Evolutionary conservation across 2,329 filamentous ascomycete genomes (phyloP), one percentile per base, ranked within the genome.

Genomic region (Pseudomassariella vexata): DNA sequence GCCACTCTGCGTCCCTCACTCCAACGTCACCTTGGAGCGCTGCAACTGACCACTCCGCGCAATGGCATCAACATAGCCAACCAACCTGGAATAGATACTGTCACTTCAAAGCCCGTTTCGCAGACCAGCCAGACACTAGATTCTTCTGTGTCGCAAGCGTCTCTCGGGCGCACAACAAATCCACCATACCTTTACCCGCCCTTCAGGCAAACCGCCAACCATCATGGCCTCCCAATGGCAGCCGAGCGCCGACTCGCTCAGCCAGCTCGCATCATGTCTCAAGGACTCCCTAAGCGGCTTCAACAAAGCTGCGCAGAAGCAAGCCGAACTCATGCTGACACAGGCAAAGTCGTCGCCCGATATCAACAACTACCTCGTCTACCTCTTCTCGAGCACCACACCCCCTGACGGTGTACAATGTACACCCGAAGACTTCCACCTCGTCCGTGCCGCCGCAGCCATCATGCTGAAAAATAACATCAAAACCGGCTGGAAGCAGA

Each of bases 391-490:
- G 38, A 87, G 76, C 48, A 57, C 76, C 35, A 70, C 79, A 42
- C 66, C 70, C 30, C 76, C 83, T 28, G 60, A 67, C 35, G 78
- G 68, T 41, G 65, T 85, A 53, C 66, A 67, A 46, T 73, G 76
- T 47, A 73, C 70, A 32, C 51, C 67, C 45, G 53, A 71, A 42
- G 68, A 85, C 54, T 81, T 87, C 64, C 75, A 83, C 56, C 65
- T 86, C 30, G 82, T 94, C 39, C 82, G 92, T 42, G 85, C 85
- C 39, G 85, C 90, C 9, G 89, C 90, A 17, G 89, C 85, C 35
- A 80, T 96, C 52, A 92, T 95, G 77, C 73, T 98, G 45, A 98
- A 96, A 66, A 96, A 95, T 62, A 88, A 94, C 54, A 75, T 96
- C 56, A 82, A 77, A 53, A 63, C 75, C 28, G 71, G 78, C 24